Percentiles rank a stretch among this genome's conserved stretches.
Conservation (phyloP, 768 basidiomycete species). For the Mrakia gelida region DNA sequence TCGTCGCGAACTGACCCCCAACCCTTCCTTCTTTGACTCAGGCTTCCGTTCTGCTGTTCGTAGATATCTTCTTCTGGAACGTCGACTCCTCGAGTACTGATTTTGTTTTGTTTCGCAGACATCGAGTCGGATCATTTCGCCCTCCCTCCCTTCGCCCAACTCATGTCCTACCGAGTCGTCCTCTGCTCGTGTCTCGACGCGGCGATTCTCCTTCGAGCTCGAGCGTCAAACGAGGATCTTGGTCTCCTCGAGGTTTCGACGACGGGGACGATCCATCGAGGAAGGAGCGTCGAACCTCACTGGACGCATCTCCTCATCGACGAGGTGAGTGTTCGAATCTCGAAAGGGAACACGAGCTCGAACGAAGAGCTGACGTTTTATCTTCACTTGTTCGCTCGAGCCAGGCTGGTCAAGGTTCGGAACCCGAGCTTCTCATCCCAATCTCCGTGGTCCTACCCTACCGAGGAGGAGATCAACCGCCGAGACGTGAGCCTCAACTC, state of each 20-base stretch:
- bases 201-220: constrained; percentile 38
- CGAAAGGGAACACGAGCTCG: neutral
- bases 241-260: constrained; percentile 36
- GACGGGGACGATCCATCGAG: constrained; percentile 33
- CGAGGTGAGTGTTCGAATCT: constrained; percentile 36
- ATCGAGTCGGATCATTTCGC: constrained; percentile 38
- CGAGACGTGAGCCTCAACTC: constrained; percentile 35
- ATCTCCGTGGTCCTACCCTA: constrained; percentile 37
- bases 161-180: constrained; percentile 42
- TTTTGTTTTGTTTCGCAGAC: neutral
- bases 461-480: neutral
- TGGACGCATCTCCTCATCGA: constrained; percentile 46
- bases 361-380: neutral
- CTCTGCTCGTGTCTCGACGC: constrained; percentile 42
- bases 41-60: constrained; percentile 35
- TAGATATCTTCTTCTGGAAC: neutral
- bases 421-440: constrained; percentile 42
- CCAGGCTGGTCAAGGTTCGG: constrained; percentile 45
- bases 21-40: constrained; percentile 28
- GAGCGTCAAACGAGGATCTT: constrained; percentile 40
- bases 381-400: neutral
- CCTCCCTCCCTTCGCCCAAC: constrained; percentile 33
- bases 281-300: constrained; percentile 34
- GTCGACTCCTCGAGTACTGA: too few relatives aligned
- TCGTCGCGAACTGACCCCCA: neutral